These are phyloP conservation scores for Podila verticillata DNA, from an alignment of 192 early-diverging fungal genomes.

Conservation along the genomic window DNA sequence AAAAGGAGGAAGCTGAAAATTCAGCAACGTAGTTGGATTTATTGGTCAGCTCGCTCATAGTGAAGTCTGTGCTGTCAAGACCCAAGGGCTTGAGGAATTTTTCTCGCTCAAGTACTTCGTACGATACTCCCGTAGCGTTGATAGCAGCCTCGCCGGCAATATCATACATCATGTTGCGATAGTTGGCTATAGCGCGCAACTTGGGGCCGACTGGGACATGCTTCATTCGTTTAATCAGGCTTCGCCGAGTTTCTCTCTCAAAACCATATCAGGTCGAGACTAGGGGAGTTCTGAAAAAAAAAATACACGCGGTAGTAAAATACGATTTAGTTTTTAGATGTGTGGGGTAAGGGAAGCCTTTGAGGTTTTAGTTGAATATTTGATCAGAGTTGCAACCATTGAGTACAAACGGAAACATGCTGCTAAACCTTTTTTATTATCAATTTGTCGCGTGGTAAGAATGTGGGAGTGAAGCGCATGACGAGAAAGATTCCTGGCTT, in stretches of 20 bases:
- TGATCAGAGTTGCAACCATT: too few species aligned
- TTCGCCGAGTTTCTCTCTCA: neutral
- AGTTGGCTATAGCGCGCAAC: neutral
- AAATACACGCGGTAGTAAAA: too few species aligned
- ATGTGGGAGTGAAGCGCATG: too few species aligned
- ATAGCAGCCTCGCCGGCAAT: slow-evolving; percentile 22
- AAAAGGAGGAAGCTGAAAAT: neutral
- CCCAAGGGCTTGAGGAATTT: slow-evolving; percentile 22
- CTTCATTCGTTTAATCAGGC: slow-evolving; percentile 12
- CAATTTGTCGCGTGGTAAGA: too few species aligned
- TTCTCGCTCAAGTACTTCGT: slow-evolving; percentile 6
- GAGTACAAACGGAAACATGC: too few species aligned
- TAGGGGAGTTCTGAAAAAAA: too few species aligned
- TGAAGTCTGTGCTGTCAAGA: slow-evolving; percentile 9
- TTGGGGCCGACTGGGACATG: slow-evolving; percentile 1
- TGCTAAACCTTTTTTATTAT: too few species aligned
- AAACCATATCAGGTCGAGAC: too few species aligned
- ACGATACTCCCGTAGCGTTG: neutral
- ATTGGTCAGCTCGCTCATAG: neutral
- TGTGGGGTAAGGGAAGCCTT: too few species aligned
- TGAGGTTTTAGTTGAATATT: too few species aligned
- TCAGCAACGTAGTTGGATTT: slow-evolving; percentile 6
- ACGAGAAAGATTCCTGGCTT: too few species aligned
- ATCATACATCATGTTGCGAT: slow-evolving; percentile 17
- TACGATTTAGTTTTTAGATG: too few species aligned